phyloP scores from a whole-genome alignment of 495 filamentous ascomycete genomes.

The Friedmanniomyces simplex region DNA sequence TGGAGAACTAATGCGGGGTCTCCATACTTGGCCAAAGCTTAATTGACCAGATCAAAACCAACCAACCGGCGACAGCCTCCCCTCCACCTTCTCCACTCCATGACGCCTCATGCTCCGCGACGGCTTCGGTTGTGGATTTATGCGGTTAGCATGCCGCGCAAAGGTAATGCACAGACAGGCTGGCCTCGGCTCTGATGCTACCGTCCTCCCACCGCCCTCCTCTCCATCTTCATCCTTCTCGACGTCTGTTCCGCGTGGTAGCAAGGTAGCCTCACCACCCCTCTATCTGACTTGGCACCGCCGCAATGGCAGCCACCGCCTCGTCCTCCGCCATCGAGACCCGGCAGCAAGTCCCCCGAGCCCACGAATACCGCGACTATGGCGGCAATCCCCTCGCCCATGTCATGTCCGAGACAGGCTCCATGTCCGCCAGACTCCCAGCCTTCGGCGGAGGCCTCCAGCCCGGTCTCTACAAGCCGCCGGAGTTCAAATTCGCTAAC shows the following conservation, averaged over 20 bases:
- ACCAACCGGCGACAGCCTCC: background rate
- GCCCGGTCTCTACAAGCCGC: conserved; percentile 14
- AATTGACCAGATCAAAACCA: background rate
- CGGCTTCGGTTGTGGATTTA: no score
- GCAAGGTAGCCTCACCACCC: no score
- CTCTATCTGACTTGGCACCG: no score
- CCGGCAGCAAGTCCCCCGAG: background rate
- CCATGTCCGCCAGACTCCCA: conserved; percentile 9
- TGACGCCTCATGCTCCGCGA: background rate
- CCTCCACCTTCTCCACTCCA: background rate
- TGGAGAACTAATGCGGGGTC: no score
- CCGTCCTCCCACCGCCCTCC: no score
- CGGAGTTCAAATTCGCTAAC: conserved; percentile 12
- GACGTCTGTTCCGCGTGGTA: no score
- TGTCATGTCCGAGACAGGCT: background rate
- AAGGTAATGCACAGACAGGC: no score
- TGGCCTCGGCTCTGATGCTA: no score
- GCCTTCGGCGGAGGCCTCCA: conserved; percentile 15
- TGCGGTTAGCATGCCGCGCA: no score
- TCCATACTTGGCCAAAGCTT: background rate
- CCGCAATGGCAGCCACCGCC: background rate
- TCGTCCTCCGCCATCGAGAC: background rate
- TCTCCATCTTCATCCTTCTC: no score
- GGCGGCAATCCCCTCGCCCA: conserved; percentile 17
- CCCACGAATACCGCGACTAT: conserved; percentile 5